Evolutionary conservation across 306 rosid genomes (phyloP).

Genomic region (Cajanus cajan): DNA sequence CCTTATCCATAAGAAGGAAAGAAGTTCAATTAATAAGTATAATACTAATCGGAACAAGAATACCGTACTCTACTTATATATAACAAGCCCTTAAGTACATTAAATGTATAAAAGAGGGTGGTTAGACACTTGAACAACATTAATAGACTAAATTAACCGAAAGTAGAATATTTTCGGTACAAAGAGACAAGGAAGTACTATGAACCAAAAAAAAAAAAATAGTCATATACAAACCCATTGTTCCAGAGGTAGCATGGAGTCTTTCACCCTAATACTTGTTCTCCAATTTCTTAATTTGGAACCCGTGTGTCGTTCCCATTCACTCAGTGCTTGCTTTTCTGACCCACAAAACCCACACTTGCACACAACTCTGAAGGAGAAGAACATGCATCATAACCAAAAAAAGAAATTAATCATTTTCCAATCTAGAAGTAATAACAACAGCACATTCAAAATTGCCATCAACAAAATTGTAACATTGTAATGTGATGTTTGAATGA

Average conservation of each 20-base stretch:
- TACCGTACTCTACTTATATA: background rate
- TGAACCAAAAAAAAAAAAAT: conserved; percentile 19
- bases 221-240: conserved; percentile 84
- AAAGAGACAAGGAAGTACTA: conserved; percentile 17
- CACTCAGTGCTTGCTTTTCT: conserved; percentile 95
- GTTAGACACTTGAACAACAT: background rate
- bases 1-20: background rate
- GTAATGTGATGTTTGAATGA: conserved; percentile 9
- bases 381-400: conserved; percentile 22
- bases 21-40: background rate
- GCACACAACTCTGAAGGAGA: conserved; percentile 84
- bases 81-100: conserved; percentile 12
- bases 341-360: conserved; percentile 89
- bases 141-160: conserved; percentile 3
- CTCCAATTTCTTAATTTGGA: conserved; percentile 93
- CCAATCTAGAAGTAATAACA: conserved; percentile 25
- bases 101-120: background rate
- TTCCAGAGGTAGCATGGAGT: conserved; percentile 88
- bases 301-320: conserved; percentile 96
- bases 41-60: background rate
- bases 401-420: background rate
- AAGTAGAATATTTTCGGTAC: conserved; percentile 10
- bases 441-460: conserved; percentile 16
- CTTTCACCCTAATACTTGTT: conserved; percentile 86
- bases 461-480: conserved; percentile 4